phyloP scores from a whole-genome alignment of 73 alveolate species.

The Paramecium tetraurelia region DNA sequence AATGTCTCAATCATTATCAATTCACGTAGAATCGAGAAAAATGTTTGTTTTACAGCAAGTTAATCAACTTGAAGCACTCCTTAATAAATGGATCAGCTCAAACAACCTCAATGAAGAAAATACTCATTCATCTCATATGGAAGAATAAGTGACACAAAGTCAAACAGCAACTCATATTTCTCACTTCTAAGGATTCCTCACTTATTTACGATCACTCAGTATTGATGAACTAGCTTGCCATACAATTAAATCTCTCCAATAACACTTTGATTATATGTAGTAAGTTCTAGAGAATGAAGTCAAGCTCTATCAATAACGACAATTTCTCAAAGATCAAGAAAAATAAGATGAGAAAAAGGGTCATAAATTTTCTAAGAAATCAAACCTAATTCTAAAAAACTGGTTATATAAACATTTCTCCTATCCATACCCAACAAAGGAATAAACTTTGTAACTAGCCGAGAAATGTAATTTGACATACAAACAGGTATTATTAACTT shows the following conservation, averaged over 20 bases:
- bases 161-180: background rate
- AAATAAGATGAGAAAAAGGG: conserved; percentile 8
- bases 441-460: background rate
- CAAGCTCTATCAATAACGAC: background rate
- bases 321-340: background rate
- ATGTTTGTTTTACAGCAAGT: background rate
- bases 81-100: background rate
- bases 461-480: background rate
- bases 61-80: background rate
- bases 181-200: background rate
- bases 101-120: background rate
- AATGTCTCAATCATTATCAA: background rate
- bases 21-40: background rate
- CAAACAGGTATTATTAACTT: background rate
- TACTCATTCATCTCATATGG: background rate
- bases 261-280: conserved; percentile 16
- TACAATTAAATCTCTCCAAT: background rate
- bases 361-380: conserved; percentile 19
- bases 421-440: conserved; percentile 13
- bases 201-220: background rate
- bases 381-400: background rate
- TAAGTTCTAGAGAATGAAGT: conserved; percentile 11
- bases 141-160: background rate
- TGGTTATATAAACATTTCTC: conserved; percentile 19
- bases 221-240: background rate